Evolutionary conservation across 2,329 filamentous ascomycete species (phyloP).

Genomic region (Pseudogymnoascus sp.): DNA sequence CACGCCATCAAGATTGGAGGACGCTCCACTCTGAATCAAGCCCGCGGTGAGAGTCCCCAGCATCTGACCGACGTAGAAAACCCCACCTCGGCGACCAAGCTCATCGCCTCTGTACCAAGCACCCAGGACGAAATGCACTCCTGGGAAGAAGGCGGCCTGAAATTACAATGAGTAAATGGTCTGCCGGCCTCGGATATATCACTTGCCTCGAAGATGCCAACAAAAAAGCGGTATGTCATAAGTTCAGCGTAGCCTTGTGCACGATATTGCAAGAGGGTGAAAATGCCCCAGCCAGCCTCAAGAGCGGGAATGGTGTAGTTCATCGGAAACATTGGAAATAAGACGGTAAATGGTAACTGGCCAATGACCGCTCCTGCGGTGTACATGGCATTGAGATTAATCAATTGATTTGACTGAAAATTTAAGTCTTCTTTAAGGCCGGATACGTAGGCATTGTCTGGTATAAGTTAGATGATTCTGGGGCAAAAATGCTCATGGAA

Average conservation of each 20-base stretch:
- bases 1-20: constrained; percentile 19
- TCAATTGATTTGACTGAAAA: constrained; percentile 33
- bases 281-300: constrained; percentile 48
- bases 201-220: constrained; percentile 44
- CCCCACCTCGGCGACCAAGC: constrained; percentile 19
- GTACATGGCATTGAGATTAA: constrained; percentile 36
- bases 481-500: neutral
- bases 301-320: constrained; percentile 44
- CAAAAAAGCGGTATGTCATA: constrained; percentile 46
- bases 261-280: constrained; percentile 49
- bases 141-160: constrained; percentile 31
- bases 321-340: constrained; percentile 35
- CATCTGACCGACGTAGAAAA: constrained; percentile 23
- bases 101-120: constrained; percentile 32
- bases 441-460: constrained; percentile 33
- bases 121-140: constrained; percentile 31
- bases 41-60: constrained; percentile 23
- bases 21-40: constrained; percentile 20
- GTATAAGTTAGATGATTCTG: constrained; percentile 20
- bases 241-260: constrained; percentile 42
- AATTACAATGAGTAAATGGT: neutral
- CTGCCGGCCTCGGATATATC: neutral
- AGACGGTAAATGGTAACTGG: constrained; percentile 30
- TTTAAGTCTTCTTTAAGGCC: constrained; percentile 33
- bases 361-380: constrained; percentile 49